Percentiles rank a stretch among this genome's conserved stretches.
phyloP scores from a whole-genome alignment of 2,329 filamentous ascomycete genomes.

The Trichoderma lentiforme region DNA sequence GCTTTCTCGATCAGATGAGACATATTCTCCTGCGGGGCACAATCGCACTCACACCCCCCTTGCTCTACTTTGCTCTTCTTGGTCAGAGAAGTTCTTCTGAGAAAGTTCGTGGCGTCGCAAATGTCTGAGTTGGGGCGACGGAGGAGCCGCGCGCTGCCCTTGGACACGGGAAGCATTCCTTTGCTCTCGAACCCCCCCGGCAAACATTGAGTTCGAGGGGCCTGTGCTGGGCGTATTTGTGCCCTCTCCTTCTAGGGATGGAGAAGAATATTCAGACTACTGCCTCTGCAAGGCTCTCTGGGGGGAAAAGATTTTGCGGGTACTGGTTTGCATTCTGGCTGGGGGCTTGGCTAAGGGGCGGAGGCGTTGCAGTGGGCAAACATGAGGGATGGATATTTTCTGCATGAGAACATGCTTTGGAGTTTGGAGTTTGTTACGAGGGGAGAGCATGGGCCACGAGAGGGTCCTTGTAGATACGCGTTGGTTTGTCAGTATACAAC shows the following conservation, averaged over 20 bases:
- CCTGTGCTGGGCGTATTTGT: background rate
- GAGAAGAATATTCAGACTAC: background rate
- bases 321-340: slow-evolving; percentile 13
- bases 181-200: background rate
- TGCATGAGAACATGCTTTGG: background rate
- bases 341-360: background rate
- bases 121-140: slow-evolving; percentile 7
- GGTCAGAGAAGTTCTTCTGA: background rate
- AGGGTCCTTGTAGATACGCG: background rate
- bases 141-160: slow-evolving; percentile 11
- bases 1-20: slow-evolving; percentile 6
- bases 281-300: background rate
- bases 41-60: background rate
- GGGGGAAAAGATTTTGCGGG: background rate
- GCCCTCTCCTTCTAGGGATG: background rate
- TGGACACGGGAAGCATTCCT: slow-evolving; percentile 20
- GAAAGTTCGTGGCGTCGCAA: slow-evolving; percentile 1
- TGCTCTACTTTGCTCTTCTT: background rate
- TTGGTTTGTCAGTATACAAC: background rate
- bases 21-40: background rate
- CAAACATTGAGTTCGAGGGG: background rate
- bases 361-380: background rate
- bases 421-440: background rate
- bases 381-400: background rate
- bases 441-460: background rate